phyloP scores from a whole-genome alignment of 768 basidiomycete species.

The Strobilomyces echinocephalus region DNA sequence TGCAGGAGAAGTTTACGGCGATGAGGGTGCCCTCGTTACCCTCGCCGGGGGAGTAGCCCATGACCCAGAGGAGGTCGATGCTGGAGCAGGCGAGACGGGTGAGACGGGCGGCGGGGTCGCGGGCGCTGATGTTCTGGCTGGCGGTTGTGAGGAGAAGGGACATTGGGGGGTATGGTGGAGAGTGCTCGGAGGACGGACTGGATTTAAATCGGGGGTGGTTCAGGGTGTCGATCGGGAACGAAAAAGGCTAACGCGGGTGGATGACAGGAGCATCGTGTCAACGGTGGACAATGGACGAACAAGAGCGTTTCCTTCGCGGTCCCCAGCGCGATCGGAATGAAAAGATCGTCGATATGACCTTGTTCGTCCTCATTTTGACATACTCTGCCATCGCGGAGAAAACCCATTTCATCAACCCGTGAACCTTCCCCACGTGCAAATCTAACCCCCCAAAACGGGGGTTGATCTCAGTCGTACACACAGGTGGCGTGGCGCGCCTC shows the following conservation, averaged over 20 bases:
- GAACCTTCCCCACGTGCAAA: background rate
- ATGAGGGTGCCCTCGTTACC: conserved; percentile 63
- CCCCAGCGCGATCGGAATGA: background rate
- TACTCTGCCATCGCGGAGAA: conserved; percentile 27
- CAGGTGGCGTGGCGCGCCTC: conserved; percentile 49
- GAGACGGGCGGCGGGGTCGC: conserved; percentile 6
- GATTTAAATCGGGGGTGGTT: conserved; percentile 22
- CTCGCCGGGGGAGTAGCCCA: conserved; percentile 58
- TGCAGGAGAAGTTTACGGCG: conserved; percentile 48
- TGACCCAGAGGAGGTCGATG: conserved; percentile 56
- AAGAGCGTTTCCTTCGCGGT: conserved; percentile 18
- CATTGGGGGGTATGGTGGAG: background rate
- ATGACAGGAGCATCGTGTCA: background rate
- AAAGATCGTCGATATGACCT: conserved; percentile 12
- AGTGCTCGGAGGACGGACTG: background rate
- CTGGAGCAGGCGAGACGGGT: conserved; percentile 41
- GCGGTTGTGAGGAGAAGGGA: conserved; percentile 7
- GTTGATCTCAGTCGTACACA: conserved; percentile 20
- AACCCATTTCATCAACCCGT: conserved; percentile 8
- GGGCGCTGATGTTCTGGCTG: conserved; percentile 5
- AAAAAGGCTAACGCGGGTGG: conserved; percentile 9
- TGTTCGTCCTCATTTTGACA: conserved; percentile 11
- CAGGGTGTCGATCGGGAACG: conserved; percentile 18
- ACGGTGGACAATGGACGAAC: conserved; percentile 19
- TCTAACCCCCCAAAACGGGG: background rate